Evolutionary conservation across 192 early-diverging fungal species (phyloP).

Genomic region (Glomus cerebriforme): DNA sequence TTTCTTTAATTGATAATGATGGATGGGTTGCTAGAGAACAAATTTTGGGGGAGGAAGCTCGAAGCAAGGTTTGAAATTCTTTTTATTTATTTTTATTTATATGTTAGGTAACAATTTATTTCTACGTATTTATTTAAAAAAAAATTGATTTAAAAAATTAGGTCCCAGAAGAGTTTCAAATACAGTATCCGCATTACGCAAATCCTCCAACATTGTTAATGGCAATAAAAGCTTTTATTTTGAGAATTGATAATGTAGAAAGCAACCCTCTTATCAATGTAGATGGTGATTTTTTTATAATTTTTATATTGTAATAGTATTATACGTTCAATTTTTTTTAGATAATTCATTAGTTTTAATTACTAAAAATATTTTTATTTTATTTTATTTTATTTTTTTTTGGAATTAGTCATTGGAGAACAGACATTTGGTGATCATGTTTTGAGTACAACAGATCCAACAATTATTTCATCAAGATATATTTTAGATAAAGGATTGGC

Average conservation of each 20-base stretch:
- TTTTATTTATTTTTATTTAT: not conserved
- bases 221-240: conserved; percentile 66
- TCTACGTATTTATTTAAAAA: too few relatives aligned
- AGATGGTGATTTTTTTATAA: not conserved
- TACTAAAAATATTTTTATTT: too few relatives aligned
- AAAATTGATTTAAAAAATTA: too few relatives aligned
- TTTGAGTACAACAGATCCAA: conserved; percentile 27
- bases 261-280: not conserved
- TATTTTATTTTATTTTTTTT: too few relatives aligned
- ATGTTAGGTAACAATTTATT: not conserved
- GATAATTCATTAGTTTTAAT: too few relatives aligned
- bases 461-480: conserved; percentile 40
- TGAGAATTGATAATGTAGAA: conserved; percentile 46
- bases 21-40: conserved; percentile 97
- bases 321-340: too few relatives aligned
- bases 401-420: not conserved
- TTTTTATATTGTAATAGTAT: too few relatives aligned
- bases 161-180: conserved; percentile 88
- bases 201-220: conserved; percentile 90
- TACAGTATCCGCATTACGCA: conserved; percentile 88
- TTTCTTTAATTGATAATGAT: conserved; percentile 68
- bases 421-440: not conserved
- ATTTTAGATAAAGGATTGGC: conserved; percentile 48
- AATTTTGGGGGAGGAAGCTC: conserved; percentile 90
- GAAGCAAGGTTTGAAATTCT: conserved; percentile 68